Evolutionary conservation across 1,284 basidiomycete species (phyloP).

Genomic region (Rhodotorula sp.): DNA sequence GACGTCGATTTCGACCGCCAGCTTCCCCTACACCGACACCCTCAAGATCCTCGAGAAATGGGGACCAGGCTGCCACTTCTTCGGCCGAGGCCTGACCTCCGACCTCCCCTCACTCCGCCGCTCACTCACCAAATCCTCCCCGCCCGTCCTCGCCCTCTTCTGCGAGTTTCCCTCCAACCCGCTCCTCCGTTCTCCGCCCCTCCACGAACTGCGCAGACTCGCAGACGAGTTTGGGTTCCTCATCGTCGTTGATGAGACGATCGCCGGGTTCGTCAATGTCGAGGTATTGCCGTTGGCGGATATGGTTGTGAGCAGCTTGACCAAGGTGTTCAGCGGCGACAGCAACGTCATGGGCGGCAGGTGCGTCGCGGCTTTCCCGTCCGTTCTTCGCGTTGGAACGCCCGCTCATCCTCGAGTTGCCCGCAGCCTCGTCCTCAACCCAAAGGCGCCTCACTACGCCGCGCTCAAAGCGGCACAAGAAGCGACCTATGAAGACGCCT

Average conservation of each 20-base stretch:
- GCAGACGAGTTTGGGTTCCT: conserved; percentile 87
- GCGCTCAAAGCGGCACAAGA: conserved; percentile 63
- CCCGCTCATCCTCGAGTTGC: conserved; percentile 4
- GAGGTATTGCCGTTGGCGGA: conserved; percentile 87
- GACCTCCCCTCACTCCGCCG: conserved; percentile 73
- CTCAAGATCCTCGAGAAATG: conserved; percentile 94
- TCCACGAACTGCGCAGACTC: conserved; percentile 72
- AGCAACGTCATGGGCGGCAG: conserved; percentile 97
- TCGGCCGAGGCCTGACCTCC: conserved; percentile 73
- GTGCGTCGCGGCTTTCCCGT: conserved; percentile 53
- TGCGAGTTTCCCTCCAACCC: conserved; percentile 96
- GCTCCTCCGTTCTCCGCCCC: conserved; percentile 76
- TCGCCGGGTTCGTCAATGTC: conserved; percentile 95
- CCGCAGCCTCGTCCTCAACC: conserved; percentile 78
- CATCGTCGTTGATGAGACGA: conserved; percentile 90
- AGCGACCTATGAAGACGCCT: conserved; percentile 77
- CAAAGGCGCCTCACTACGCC: conserved; percentile 66
- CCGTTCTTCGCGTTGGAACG: too few species aligned
- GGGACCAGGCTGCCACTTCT: conserved; percentile 91
- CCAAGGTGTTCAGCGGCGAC: conserved; percentile 93
- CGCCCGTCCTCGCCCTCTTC: conserved; percentile 54
- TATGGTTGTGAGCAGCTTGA: conserved; percentile 88
- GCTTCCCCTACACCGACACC: conserved; percentile 97
- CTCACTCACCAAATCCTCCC: conserved; percentile 56
- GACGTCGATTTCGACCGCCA: conserved; percentile 48